Base-by-base conservation (phyloP, 306 rosid species). In the Vicia faba region DNA sequence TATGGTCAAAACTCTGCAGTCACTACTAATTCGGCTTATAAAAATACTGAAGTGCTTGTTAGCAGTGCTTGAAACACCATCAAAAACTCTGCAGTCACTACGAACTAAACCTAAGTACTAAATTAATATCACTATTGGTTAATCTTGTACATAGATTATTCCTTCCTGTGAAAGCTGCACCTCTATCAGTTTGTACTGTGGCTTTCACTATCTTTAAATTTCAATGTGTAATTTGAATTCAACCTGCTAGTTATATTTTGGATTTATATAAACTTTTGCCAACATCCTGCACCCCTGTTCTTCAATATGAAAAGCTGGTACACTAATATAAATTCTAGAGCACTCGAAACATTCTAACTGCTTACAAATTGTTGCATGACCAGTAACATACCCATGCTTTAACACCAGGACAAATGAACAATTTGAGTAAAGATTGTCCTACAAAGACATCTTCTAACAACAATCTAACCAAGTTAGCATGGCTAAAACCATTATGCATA, bases 21-120 rank as follows among this genome's bases (percentile, higher is more conserved):
- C 31, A 7, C 54, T 39, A 33, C 70, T 40, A 13, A 11, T 48
- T 29, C 76, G 23, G 57, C 53, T 57, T 44, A 38, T 61, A 68
- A 69, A 55, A 51, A 50, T 54, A 61, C 4, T 29, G 72, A 16
- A 40, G 71, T 57, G 66, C 75, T 54, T 49, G 41, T 87, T 61
- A 81, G 83, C 84, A 78, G 71, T 76, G 78, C 81, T 73, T 91
- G 70, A 68, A 45, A 10, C 16, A 7, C 25, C 23, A 18, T 25
- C 28, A 25, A 2, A 2, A 25, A 20, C 23, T 20, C 23, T 20
- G 23, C 23, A 20, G 23, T 20, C 19, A 12, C 38, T 28, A 36
- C 38, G 1, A 20, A 20, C 38, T 65, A 23, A 60, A 61, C 39
- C 2, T 1, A 25, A 44, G 39, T 59, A 15, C 64, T 66, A 75